Base-by-base conservation (phyloP, 768 basidiomycete genomes). In the Boletus sp. region DNA sequence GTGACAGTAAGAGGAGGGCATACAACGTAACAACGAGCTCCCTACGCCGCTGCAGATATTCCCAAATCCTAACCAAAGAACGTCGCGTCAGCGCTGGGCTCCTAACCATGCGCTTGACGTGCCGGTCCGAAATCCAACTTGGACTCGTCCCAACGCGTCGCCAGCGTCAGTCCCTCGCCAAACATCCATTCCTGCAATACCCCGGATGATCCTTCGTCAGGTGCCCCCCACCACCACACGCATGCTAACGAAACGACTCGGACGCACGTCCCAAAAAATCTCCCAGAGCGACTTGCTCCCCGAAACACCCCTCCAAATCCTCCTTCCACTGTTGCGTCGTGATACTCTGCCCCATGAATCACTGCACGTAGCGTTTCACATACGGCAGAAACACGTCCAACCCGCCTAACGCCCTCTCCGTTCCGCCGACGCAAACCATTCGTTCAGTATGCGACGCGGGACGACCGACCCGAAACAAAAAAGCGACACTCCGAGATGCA, bases 311-410 rank as follows among this genome's bases (percentile, higher is more conserved):
- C 24, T 2, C 24, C 24, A 24, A 24, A 24, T 24, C 24, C 2
- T 24, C 24, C 24, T 24, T 24, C 24, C 24, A 95, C 62, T 93
- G 79, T 32, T 84, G 76, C 0, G 92, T 93, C 12, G 86, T 87
- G 68, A 94, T 92, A 59, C 89, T 90, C 71, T 85, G 82, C 11
- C 91, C 89, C 64, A 83, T 85, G 73, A 87, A 96, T 0, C 88
- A 90, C 50, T 79, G 77, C 45, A 91, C 89, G 67, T 96, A 96
- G 67, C 91, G 83, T 60, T 80, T 83, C 51, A 91, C 82, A 65
- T 95, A 95, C 1, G 91, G 92, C 18, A 93, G 72, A 76, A 96
- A 93, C 15, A 83, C 81, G 44, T 94, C 85, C 52, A 61, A 33
- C 35, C 61, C 55, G 8, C 61, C 61, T 24, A 63, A 18, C 14